A percentile compares a stretch with the other conserved stretches of the same genome.
phyloP scores from a whole-genome alignment of 345 rosid species.

The Eucalyptus tenuipes region DNA sequence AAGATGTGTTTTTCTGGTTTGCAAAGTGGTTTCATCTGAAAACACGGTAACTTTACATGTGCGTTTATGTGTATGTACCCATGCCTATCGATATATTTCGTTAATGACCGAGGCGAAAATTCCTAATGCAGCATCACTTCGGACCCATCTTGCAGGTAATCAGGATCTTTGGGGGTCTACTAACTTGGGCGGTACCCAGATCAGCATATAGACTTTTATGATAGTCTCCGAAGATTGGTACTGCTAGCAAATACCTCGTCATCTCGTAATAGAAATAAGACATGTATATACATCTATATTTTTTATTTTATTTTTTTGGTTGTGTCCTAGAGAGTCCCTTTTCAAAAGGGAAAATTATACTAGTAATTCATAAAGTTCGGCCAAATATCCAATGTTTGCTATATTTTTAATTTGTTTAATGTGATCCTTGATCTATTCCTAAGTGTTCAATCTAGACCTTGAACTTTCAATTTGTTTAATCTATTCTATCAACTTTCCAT shows the following conservation, averaged over 20 bases:
- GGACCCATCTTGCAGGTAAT: no score
- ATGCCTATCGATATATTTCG: background rate
- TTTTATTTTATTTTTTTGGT: background rate
- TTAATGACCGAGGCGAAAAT: no score
- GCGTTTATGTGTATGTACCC: background rate
- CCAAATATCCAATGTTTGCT: fast-evolving
- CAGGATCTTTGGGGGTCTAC: no score
- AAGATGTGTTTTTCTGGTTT: background rate
- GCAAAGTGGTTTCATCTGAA: background rate
- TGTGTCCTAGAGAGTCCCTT: background rate
- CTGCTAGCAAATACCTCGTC: no score
- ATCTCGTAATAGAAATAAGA: no score
- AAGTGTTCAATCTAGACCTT: no score
- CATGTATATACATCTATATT: background rate
- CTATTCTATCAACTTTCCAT: no score
- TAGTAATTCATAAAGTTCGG: background rate
- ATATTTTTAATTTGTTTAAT: fast-evolving
- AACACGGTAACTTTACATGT: background rate
- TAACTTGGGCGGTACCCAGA: no score
- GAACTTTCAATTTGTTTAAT: no score
- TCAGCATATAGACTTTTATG: no score
- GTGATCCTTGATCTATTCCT: background rate
- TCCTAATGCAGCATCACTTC: background rate
- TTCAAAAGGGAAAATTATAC: background rate
- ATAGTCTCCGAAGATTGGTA: no score